Evolutionary conservation across 179 eudicot species (phyloP).

Genomic region (Heliamphora pulchella): DNA sequence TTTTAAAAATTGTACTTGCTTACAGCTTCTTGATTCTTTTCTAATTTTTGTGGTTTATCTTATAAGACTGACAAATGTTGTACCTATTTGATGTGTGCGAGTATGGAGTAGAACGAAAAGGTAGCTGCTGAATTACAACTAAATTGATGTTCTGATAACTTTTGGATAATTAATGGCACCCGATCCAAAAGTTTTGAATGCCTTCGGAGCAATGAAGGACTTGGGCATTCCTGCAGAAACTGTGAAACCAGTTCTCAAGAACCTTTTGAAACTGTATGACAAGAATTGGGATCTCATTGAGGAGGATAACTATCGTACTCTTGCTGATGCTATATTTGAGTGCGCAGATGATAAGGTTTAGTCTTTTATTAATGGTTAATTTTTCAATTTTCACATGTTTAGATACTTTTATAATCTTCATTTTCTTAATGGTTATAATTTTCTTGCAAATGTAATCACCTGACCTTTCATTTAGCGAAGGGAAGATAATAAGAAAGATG

Average conservation of each 20-base stretch:
- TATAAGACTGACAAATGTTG: background rate
- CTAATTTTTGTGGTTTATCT: background rate
- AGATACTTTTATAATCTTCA: background rate
- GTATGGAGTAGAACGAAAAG: background rate
- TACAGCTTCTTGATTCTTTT: background rate
- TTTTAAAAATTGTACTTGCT: background rate
- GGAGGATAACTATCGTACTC: constrained; percentile 51
- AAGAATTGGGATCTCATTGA: constrained; percentile 62
- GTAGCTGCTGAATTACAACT: background rate
- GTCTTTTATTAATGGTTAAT: background rate
- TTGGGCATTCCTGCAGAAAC: constrained; percentile 41
- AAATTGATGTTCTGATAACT: constrained; percentile 3
- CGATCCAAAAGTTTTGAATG: constrained; percentile 30
- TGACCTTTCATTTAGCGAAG: constrained; percentile 16
- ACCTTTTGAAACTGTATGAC: constrained; percentile 41
- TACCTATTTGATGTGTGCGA: background rate
- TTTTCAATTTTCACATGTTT: background rate
- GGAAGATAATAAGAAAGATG: constrained; percentile 12
- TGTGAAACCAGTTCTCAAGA: constrained; percentile 46
- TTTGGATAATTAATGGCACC: constrained; percentile 15
- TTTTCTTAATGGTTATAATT: background rate
- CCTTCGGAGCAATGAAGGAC: constrained; percentile 42
- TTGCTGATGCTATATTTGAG: constrained; percentile 62
- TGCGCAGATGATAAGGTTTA: constrained; percentile 15
- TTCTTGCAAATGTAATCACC: background rate